A percentile compares a stretch with the other conserved stretches of the same genome.
Conservation (phyloP, 2,329 filamentous ascomycete genomes). For the Beauveria rudraprayagi region DNA sequence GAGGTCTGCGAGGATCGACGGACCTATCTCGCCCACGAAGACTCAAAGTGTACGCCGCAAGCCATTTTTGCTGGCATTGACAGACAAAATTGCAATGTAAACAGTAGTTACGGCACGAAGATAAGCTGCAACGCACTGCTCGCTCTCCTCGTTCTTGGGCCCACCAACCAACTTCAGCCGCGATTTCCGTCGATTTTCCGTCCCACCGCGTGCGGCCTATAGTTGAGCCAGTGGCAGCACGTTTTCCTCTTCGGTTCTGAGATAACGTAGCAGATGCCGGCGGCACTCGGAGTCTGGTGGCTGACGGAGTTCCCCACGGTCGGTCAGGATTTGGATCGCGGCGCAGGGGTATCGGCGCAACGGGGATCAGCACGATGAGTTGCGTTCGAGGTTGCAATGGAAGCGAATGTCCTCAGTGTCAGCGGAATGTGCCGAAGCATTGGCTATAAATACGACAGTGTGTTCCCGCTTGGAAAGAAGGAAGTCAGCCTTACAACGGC, state of each 20-base stretch:
- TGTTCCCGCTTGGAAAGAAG: not conserved
- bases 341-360: constrained; percentile 2
- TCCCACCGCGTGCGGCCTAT: constrained; percentile 1
- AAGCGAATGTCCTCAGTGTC: no score
- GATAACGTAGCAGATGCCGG: not conserved
- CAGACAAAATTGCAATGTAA: not conserved
- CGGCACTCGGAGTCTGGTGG: not conserved
- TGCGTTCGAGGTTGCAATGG: not conserved
- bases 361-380: not conserved
- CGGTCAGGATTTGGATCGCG: not conserved
- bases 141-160: constrained; percentile 2
- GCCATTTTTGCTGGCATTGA: no score
- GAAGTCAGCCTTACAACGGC: not conserved
- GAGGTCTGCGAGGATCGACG: no score
- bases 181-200: not conserved
- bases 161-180: constrained; percentile 3
- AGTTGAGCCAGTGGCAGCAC: not conserved
- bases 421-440: not conserved
- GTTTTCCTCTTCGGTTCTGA: not conserved
- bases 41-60: no score
- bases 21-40: no score
- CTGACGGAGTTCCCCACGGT: constrained; percentile 3
- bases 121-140: not conserved
- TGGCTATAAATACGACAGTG: constrained; percentile 1
- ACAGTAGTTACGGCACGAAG: not conserved